These are phyloP conservation scores for Pleurotus giganteus DNA, from an alignment of 768 basidiomycete genomes.

Conservation along the genomic window DNA sequence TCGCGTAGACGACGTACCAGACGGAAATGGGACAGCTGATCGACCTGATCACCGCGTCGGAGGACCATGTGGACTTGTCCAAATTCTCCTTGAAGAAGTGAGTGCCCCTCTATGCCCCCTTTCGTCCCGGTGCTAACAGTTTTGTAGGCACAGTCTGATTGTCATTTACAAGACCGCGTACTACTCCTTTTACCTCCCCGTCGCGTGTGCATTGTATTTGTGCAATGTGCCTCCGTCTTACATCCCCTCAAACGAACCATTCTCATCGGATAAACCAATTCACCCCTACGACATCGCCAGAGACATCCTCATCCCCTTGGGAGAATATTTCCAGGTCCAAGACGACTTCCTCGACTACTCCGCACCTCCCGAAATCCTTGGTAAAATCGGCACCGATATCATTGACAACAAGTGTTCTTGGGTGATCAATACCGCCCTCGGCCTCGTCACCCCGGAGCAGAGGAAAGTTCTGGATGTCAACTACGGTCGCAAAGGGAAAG, in stretches of 20 bases:
- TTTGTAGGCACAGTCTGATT: constrained; percentile 78
- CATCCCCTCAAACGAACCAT: constrained; percentile 17
- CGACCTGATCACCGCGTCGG: constrained; percentile 93
- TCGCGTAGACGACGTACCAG: constrained; percentile 60
- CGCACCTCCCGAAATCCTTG: constrained; percentile 86
- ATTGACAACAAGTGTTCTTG: constrained; percentile 99
- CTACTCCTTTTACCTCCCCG: constrained; percentile 98
- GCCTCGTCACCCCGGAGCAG: constrained; percentile 52
- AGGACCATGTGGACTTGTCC: constrained; percentile 80
- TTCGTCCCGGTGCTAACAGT: background rate
- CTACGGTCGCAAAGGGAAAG: constrained; percentile 48
- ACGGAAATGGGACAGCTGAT: constrained; percentile 97
- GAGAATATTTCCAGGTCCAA: constrained; percentile 98
- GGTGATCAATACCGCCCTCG: constrained; percentile 88
- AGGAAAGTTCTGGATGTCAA: constrained; percentile 55
- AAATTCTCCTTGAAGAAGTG: constrained; percentile 88
- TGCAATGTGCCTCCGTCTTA: constrained; percentile 57
- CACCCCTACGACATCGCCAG: constrained; percentile 72
- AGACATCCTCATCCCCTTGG: constrained; percentile 85
- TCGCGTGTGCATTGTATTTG: constrained; percentile 90
- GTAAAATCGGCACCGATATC: constrained; percentile 98
- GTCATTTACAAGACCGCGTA: constrained; percentile 97
- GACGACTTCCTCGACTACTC: constrained; percentile 96
- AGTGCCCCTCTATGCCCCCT: constrained; percentile 17
- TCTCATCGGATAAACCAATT: constrained; percentile 24